Evolutionary conservation across 2,329 filamentous ascomycete genomes (phyloP), one percentile per base, ranked within the genome.

Genomic region (Ceratocystis variospora): DNA sequence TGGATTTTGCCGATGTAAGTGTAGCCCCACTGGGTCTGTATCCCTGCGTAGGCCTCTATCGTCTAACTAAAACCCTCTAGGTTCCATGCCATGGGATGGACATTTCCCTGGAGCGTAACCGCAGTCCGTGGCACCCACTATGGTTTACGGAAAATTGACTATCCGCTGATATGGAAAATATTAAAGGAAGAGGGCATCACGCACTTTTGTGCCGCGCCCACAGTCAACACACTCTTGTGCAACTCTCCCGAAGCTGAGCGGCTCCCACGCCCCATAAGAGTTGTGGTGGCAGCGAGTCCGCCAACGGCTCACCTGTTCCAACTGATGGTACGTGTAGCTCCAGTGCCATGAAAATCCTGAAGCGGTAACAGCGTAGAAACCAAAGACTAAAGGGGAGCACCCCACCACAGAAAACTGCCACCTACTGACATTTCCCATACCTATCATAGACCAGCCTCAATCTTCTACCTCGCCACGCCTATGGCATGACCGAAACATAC

Each of bases 201-300:
- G 0, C 94, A 99, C 75, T 97, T 95, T 78, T 96, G 93, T 73
- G 93, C 93, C 0, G 94, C 93, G 0, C 94, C 94, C 0, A 99
- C 94, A 0, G 94, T 99, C 64, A 97, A 97, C 74, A 99, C 93
- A 0, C 78, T 97, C 0, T 83, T 99, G 2, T 96, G 94, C 73
- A 87, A 87, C 12, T 83, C 89, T 2, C 81, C 86, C 50, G 87
- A 91, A 74, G 93, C 94, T 1, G 83, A 82, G 70, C 81, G 76
- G 61, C 79, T 99, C 0, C 79, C 85, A 0, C 77, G 84, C 0
- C 83, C 86, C 0, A 91, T 97, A 8, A 82, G 85, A 17, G 94
- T 99, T 5, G 96, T 92, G 0, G 94, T 99, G 2, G 94, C 94
- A 2, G 94, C 93, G 1, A 92, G 87, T 68, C 94, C 94, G 3